These are phyloP conservation scores for Termitomyces eurrhizus DNA, from an alignment of 768 basidiomycete genomes.

Conservation along the genomic window DNA sequence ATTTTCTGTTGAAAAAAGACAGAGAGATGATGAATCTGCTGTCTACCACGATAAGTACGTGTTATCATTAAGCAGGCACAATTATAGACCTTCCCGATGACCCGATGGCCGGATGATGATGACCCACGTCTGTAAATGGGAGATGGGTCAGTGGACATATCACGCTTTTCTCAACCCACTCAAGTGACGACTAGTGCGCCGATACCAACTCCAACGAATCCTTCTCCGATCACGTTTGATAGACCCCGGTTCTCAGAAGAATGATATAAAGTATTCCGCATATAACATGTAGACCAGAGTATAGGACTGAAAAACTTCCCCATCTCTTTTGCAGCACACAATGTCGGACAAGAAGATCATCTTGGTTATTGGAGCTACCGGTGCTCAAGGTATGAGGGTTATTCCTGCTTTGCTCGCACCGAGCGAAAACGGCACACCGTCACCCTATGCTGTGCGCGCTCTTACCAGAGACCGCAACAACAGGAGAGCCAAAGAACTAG, in stretches of 20 bases:
- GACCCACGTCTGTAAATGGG: no score
- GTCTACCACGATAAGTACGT: background rate
- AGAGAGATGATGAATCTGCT: background rate
- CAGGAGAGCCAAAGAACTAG: conserved; percentile 30
- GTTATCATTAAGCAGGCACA: background rate
- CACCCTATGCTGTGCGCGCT: conserved; percentile 39
- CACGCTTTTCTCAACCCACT: background rate
- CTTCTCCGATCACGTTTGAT: conserved; percentile 2
- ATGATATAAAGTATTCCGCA: conserved; percentile 5
- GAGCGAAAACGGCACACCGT: conserved; percentile 31
- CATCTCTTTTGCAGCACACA: background rate
- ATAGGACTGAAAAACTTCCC: background rate
- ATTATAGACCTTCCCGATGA: background rate
- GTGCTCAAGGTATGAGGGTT: conserved; percentile 39
- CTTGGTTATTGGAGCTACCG: conserved; percentile 43
- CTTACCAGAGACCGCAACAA: conserved; percentile 33
- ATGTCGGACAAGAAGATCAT: conserved; percentile 30
- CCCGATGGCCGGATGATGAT: background rate
- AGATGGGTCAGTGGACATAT: background rate
- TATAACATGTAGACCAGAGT: conserved; percentile 6
- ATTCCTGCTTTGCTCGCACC: conserved; percentile 33
- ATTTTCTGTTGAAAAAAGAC: background rate
- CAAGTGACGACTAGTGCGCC: background rate
- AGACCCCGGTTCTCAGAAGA: background rate
- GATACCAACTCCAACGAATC: background rate